Base-by-base conservation (phyloP, 495 filamentous ascomycete species). In the Neurospora cerealis region DNA sequence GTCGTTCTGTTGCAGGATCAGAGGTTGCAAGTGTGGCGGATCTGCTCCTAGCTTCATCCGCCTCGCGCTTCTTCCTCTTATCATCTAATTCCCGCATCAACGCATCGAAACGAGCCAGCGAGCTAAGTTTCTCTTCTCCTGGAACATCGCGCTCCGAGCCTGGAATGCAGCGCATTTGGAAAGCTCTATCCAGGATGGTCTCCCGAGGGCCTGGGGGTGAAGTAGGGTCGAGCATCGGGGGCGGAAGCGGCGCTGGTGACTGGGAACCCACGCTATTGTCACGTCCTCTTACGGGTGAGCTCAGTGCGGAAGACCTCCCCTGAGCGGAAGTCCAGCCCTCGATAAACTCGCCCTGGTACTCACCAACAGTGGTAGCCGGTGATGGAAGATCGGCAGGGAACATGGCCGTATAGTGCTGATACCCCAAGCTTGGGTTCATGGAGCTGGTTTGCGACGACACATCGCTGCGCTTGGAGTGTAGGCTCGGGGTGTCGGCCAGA, bases 131-230 rank as follows among this genome's bases (percentile, higher is more conserved):
- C 76, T 87, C 86, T 60, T 88, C 86, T 42, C 85, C 86, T 7
- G 84, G 82, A 19, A 83, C 44, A 34, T 83, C 81, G 19, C 76
- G 78, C 17, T 85, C 83, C 2, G 84, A 83, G 5, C 87, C 86
- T 4, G 87, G 88, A 40, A 89, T 88, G 72, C 79, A 86, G 4
- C 86, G 82, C 79, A 89, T 75, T 73, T 87, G 85, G 76, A 89
- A 89, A 0, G 87, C 88, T n/a, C 88, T 79, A 73, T 89, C 88
- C 4, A 89, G 80, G 44, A 89, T 89, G 7, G 88, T 88, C 75
- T 89, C 87, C 28, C 87, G 82, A 4, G 85, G 86, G 1, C 79
- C 81, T 15, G 85, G 81, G 7, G 85, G 83, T 1, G 84, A 82
- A 70, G 78, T 79, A 46, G 81, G 78, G 11, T 81, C 78, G 11